Percentiles rank a stretch among this genome's conserved stretches.
These are phyloP conservation scores for Ophiocordyceps camponoti-saundersi DNA, from an alignment of 2,329 filamentous ascomycete genomes.

Conservation along the genomic window DNA sequence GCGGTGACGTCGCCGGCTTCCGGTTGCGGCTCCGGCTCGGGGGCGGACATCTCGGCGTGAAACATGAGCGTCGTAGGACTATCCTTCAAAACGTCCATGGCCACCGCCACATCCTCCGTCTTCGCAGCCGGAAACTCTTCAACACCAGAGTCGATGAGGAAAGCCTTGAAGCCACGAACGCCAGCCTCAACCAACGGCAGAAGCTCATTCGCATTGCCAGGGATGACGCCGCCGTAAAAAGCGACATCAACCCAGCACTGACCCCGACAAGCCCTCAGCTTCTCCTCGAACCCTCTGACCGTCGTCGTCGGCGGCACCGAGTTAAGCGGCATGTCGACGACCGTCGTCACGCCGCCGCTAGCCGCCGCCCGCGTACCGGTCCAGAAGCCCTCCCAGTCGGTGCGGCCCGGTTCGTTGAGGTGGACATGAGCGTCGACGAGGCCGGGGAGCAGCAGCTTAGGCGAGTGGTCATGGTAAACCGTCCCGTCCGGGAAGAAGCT, in stretches of 20 bases:
- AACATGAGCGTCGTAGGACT: conserved; percentile 92
- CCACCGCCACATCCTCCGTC: conserved; percentile 57
- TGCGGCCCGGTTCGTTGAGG: conserved; percentile 89
- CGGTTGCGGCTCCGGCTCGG: conserved; percentile 21
- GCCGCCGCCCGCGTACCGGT: conserved; percentile 88
- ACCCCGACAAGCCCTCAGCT: conserved; percentile 64
- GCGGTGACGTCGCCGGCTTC: conserved; percentile 46
- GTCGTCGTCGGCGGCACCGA: conserved; percentile 94
- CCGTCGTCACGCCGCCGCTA: conserved; percentile 89
- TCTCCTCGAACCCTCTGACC: conserved; percentile 63
- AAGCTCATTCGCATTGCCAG: conserved; percentile 69
- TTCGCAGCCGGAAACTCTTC: conserved; percentile 94
- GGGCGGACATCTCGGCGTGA: conserved; percentile 96
- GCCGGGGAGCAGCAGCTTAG: conserved; percentile 71
- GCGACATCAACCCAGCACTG: conserved; percentile 99
- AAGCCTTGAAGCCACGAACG: conserved; percentile 92
- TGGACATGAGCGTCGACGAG: conserved; percentile 96
- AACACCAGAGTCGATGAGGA: conserved; percentile 91
- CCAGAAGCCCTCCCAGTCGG: conserved; percentile 97
- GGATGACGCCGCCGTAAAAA: conserved; percentile 90
- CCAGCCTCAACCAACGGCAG: conserved; percentile 68
- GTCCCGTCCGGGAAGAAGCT: conserved; percentile 56
- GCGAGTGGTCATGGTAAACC: conserved; percentile 69
- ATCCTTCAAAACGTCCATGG: conserved; percentile 65
- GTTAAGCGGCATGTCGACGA: conserved; percentile 95